Evolutionary conservation across 2,329 filamentous ascomycete species (phyloP).

Genomic region (Epicoccum nigrum): DNA sequence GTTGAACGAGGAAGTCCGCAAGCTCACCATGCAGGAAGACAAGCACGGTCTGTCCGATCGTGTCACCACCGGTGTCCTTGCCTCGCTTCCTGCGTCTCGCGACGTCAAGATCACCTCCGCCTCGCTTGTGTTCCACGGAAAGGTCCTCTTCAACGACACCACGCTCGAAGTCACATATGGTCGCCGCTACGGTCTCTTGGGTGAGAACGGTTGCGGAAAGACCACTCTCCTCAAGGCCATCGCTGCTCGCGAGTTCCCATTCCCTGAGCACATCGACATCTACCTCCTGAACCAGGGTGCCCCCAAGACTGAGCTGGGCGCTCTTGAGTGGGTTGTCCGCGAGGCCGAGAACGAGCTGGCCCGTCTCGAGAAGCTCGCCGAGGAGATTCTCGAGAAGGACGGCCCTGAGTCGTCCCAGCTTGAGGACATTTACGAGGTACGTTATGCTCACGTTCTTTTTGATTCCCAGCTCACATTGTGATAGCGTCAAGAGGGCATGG

Average conservation of each 20-base stretch:
- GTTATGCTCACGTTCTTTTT: background rate
- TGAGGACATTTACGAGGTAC: conserved; percentile 93
- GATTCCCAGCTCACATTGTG: conserved; percentile 6
- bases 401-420: conserved; percentile 90
- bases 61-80: conserved; percentile 95
- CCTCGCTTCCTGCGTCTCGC: conserved; percentile 81
- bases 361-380: conserved; percentile 84
- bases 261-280: conserved; percentile 96
- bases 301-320: conserved; percentile 84
- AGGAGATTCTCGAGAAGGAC: conserved; percentile 88
- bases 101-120: conserved; percentile 97
- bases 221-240: conserved; percentile 97
- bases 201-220: conserved; percentile 99
- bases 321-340: conserved; percentile 94
- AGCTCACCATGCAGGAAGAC: conserved; percentile 91
- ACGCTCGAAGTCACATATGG: conserved; percentile 92
- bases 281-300: conserved; percentile 98
- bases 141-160: conserved; percentile 91
- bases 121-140: conserved; percentile 96
- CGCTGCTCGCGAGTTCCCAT: conserved; percentile 88
- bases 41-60: conserved; percentile 95
- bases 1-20: conserved; percentile 78
- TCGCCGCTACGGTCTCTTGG: conserved; percentile 90
- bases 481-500: conserved; percentile 98
- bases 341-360: conserved; percentile 94